Evolutionary conservation across 2,329 filamentous ascomycete genomes (phyloP), one percentile per base, ranked within the genome.

Genomic region (Neoscytalidium dimidiatum): DNA sequence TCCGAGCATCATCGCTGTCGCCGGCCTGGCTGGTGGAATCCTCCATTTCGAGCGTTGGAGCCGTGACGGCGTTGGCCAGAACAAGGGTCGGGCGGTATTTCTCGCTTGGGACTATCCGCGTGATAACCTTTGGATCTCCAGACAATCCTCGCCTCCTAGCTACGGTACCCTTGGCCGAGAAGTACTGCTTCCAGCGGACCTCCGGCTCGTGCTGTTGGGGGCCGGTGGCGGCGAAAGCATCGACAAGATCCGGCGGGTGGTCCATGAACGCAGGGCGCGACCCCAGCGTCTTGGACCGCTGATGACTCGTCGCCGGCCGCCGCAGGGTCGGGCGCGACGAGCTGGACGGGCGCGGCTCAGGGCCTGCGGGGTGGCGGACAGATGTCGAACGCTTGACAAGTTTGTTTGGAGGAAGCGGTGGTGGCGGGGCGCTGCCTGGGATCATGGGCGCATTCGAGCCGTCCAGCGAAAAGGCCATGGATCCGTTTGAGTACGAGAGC

Each of bases 241-340:
- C 62, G 52, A 31, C 21, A 44, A 29, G 44, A 51, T 74, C 73
- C 41, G 66, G 64, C 4, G 72, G 71, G 66, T 71, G 71, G 29
- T 73, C 73, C 33, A 77, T 66, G 51, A 73, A 68, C 19, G 70
- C 77, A 43, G 76, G 74, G 44, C 77, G 79, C 67, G 88, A 84
- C 69, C 91, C 87, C 29, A 92, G 79, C 1, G 89, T 92, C 35
- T 87, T 88, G 51, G 89, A 90, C 70, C 91, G 84, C 74, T 94
- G 90, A 72, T 93, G 90, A 75, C 91, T 93, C 19, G 91, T 94
- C 51, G 90, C 90, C 61, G 91, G 91, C 70, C 91, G 83, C 66
- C 89, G 87, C 66, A 94, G 83, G 23, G 85, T 87, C 2, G 87
- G 85, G 67, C 90, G 81, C 71, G 90, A 86, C 53, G 88, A 85